These are phyloP conservation scores for Setaria viridis DNA, from an alignment of 202 grass and related monocot species.

Conservation along the genomic window DNA sequence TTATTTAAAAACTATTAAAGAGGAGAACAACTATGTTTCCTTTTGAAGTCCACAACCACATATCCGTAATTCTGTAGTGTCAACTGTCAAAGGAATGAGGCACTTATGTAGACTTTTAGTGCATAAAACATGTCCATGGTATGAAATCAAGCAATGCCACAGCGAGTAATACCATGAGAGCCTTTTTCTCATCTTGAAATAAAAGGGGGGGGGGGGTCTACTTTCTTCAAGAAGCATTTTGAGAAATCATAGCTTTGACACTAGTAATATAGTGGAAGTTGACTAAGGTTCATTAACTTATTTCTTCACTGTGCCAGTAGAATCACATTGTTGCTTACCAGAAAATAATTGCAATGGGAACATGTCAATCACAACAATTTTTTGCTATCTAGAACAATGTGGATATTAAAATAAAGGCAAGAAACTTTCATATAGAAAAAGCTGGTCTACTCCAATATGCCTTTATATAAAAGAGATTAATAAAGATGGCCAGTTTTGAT, in stretches of 20 bases:
- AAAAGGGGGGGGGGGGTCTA: background rate
- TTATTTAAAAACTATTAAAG: background rate
- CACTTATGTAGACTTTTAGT: background rate
- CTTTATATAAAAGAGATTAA: background rate
- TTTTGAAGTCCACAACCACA: background rate
- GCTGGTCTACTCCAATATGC: background rate
- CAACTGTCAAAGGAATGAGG: background rate
- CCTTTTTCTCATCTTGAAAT: background rate
- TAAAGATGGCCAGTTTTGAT: slow-evolving; percentile 2
- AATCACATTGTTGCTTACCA: background rate
- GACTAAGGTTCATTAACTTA: background rate
- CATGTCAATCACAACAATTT: background rate
- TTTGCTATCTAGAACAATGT: slow-evolving; percentile 1
- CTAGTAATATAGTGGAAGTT: background rate
- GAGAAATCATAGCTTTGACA: background rate
- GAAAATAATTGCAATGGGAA: slow-evolving; percentile 9
- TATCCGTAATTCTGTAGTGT: background rate
- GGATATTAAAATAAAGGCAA: background rate
- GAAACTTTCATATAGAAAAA: background rate
- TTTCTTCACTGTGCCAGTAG: background rate
- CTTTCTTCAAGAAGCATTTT: background rate
- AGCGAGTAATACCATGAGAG: background rate
- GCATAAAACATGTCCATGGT: no score
- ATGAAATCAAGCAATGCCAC: background rate
- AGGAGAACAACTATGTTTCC: background rate